Evolutionary conservation across 1,139 yeast genomes (phyloP).

Genomic region (Meyerozyma sp.): DNA sequence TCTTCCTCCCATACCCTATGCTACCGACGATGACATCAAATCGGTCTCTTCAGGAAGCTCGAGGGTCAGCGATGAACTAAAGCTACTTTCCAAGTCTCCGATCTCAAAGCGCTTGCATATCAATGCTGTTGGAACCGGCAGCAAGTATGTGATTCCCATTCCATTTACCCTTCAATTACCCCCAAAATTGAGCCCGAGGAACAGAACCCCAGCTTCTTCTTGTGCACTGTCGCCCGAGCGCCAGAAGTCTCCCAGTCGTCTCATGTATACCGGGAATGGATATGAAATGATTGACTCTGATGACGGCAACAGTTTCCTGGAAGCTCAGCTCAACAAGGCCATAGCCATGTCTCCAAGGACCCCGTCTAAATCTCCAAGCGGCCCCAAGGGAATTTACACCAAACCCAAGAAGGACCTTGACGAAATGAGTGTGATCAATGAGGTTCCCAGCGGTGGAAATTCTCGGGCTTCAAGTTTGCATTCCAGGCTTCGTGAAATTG

Average conservation of each 20-base stretch:
- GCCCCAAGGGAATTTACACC: slow-evolving; percentile 10
- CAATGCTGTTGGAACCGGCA: slow-evolving; percentile 15
- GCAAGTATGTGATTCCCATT: slow-evolving; percentile 37
- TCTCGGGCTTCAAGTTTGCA: slow-evolving; percentile 27
- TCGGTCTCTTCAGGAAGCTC: slow-evolving; percentile 2
- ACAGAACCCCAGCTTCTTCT: slow-evolving; percentile 9
- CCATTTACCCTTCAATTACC: slow-evolving; percentile 41
- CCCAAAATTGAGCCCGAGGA: slow-evolving; percentile 34
- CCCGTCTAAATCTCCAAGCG: neutral
- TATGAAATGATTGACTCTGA: slow-evolving; percentile 34
- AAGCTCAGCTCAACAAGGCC: slow-evolving; percentile 1
- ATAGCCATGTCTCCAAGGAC: slow-evolving; percentile 2
- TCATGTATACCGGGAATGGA: slow-evolving; percentile 33
- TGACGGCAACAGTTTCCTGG: slow-evolving; percentile 15
- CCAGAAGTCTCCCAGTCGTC: slow-evolving; percentile 7
- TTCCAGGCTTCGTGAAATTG: slow-evolving; percentile 2
- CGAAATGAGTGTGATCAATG: slow-evolving; percentile 42
- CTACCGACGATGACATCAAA: neutral
- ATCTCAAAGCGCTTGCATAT: slow-evolving; percentile 34
- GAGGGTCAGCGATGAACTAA: slow-evolving; percentile 20
- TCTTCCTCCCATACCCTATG: neutral
- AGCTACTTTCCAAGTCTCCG: slow-evolving; percentile 31
- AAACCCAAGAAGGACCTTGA: slow-evolving; percentile 19
- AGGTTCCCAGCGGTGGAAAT: slow-evolving; percentile 25
- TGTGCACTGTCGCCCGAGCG: slow-evolving; percentile 12